Percentiles rank a stretch among this genome's conserved stretches.
These are phyloP conservation scores for Pyrus communis DNA, from an alignment of 306 rosid species.

Conservation along the genomic window DNA sequence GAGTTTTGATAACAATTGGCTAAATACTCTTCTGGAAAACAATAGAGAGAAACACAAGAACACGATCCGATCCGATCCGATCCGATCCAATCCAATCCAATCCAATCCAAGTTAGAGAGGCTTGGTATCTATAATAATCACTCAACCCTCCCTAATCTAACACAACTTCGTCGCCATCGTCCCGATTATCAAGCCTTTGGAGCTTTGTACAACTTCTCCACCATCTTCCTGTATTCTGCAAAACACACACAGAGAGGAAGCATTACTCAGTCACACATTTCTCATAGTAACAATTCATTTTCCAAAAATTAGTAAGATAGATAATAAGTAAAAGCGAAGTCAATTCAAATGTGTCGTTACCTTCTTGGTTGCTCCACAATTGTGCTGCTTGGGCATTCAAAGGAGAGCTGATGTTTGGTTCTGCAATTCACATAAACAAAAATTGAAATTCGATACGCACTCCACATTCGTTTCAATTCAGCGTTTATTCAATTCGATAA, in stretches of 20 bases:
- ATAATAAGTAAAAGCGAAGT: not conserved
- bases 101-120: not conserved
- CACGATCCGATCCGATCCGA: too few species aligned
- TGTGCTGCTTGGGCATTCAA: constrained; percentile 90
- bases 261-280: constrained; percentile 6
- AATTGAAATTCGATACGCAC: not conserved
- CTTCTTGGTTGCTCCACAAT: constrained; percentile 92
- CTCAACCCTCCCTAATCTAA: not conserved
- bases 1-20: not conserved
- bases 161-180: not conserved
- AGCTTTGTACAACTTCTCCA: constrained; percentile 75
- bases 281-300: not conserved
- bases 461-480: not conserved
- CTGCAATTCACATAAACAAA: constrained; percentile 21
- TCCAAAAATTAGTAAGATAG: not conserved
- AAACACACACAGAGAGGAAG: not conserved
- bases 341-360: constrained; percentile 17
- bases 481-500: not conserved
- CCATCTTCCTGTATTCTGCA: constrained; percentile 89
- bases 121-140: not conserved
- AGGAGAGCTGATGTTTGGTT: constrained; percentile 88
- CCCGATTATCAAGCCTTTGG: constrained; percentile 29
- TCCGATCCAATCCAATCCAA: not conserved
- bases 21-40: not conserved
- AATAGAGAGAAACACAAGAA: not conserved